Percentiles rank a stretch among this genome's conserved stretches.
phyloP scores from a whole-genome alignment of 208 protist species.

The Balamuthia mandrillaris region DNA sequence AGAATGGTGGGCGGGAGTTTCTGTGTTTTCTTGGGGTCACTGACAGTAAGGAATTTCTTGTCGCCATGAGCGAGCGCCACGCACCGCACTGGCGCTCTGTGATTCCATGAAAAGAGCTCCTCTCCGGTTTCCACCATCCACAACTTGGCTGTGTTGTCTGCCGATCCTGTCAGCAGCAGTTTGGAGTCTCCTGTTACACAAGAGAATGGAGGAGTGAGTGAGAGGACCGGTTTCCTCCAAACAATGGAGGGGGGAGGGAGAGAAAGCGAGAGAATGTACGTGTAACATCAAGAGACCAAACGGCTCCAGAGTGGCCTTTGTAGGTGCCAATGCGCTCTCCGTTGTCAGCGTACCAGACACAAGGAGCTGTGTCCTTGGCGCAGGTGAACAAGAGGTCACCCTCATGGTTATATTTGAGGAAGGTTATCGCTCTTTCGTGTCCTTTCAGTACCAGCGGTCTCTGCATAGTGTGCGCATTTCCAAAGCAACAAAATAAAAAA shows the following conservation, averaged over 20 bases:
- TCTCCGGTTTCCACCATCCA: slow-evolving; percentile 87
- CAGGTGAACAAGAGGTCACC: slow-evolving; percentile 95
- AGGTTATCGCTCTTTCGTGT: slow-evolving; percentile 77
- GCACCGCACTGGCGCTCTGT: slow-evolving; percentile 53
- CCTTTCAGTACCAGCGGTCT: slow-evolving; percentile 64
- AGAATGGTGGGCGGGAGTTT: slow-evolving; percentile 77
- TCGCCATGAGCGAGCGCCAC: slow-evolving; percentile 86
- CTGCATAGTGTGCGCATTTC: no score
- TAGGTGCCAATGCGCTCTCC: slow-evolving; percentile 94
- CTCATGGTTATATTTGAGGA: slow-evolving; percentile 94
- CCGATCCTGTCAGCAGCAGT: slow-evolving; percentile 70
- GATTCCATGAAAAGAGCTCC: slow-evolving; percentile 13
- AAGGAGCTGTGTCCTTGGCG: slow-evolving; percentile 85
- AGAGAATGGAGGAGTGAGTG: background rate
- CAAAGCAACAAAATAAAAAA: no score
- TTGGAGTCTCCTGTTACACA: slow-evolving; percentile 47
- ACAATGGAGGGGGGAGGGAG: background rate
- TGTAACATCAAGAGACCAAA: slow-evolving; percentile 89
- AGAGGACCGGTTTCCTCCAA: no score
- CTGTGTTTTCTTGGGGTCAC: slow-evolving; percentile 81
- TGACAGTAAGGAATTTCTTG: slow-evolving; percentile 82
- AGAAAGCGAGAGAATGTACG: slow-evolving; percentile 39
- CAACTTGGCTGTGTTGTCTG: slow-evolving; percentile 68
- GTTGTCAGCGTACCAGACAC: slow-evolving; percentile 88
- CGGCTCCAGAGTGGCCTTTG: slow-evolving; percentile 83